A percentile compares a stretch with the other conserved stretches of the same genome.
Conservation (phyloP, 257 asterid genomes). For the Nicotiana otophora region DNA sequence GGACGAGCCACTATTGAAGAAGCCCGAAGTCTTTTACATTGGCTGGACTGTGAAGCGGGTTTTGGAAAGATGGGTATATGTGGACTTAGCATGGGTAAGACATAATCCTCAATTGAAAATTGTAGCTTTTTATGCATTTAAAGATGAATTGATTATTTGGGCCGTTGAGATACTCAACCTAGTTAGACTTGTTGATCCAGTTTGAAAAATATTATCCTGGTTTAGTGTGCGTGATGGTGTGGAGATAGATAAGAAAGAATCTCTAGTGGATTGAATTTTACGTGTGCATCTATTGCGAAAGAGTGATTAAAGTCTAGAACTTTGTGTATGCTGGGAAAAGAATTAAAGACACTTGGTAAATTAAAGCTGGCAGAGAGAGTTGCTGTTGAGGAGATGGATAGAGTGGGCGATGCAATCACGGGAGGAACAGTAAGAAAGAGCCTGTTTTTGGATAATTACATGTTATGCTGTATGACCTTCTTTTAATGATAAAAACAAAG, state of each 20-base stretch:
- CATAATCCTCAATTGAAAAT: background rate
- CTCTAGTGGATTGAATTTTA: background rate
- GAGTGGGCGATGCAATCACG: background rate
- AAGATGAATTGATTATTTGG: background rate
- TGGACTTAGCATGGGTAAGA: slow-evolving; percentile 97
- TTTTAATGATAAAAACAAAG: slow-evolving; percentile 3
- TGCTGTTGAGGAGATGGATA: background rate
- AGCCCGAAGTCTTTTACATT: slow-evolving; percentile 78
- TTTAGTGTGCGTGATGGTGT: background rate
- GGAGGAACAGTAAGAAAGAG: background rate
- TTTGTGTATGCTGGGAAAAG: background rate
- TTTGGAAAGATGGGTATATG: slow-evolving; percentile 93
- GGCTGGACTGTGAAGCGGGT: slow-evolving; percentile 86
- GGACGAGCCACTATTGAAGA: slow-evolving; percentile 98
- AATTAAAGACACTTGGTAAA: background rate
- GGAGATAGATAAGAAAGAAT: background rate
- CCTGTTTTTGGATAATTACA: background rate
- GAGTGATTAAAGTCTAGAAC: background rate
- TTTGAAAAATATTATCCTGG: background rate
- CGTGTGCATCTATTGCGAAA: background rate
- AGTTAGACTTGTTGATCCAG: background rate
- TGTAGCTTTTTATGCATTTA: background rate
- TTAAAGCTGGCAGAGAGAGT: background rate
- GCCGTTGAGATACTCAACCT: background rate
- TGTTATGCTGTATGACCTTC: background rate